Evolutionary conservation across 345 rosid species (phyloP), one percentile per base, ranked within the genome.

Genomic region (Gossypium australe): DNA sequence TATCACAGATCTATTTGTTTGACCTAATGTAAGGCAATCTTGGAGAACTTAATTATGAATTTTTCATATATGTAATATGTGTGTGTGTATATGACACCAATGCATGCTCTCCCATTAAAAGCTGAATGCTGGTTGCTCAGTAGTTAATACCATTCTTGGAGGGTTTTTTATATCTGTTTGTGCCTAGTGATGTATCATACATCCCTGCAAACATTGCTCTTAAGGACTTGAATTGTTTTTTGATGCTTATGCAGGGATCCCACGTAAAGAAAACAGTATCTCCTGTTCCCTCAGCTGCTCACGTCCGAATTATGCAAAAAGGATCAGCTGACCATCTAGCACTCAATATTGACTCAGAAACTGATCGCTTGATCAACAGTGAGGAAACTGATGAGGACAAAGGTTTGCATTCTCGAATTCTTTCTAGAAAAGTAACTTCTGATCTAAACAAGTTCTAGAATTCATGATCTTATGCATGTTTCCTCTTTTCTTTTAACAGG

Each of bases 261-360:
- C 76, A 76, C 75, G 94, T 79, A 2, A 92, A 86, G 78, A 87
- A 75, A 53, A 44, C 82, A 60, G 65, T 83, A 74, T 73, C 94
- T 75, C 81, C 95, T 58, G 89, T 82, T 63, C 78, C 94, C 67
- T 81, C 90, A 1, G 91, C 98, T 83, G 94, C 97, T 62, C 97
- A 88, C 25, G 81, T 85, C 43, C 87, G 97, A 86, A 84, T 89
- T 14, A 81, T 81, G 88, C 86, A 91, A 77, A 94, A 94, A 82
- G 98, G 92, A 67, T 89, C 98, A 27, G 68, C 90, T 1, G 97
- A 94, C 72, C 97, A 94, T 79, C 97, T 92, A n/a, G 85, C 91
- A 44, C 87, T 94, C 51, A 86, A 81, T 79, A 82, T 94, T 68
- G 98, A 89, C 71, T 70, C 79, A 17, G 97, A 94, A 71, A 81